phyloP scores from a whole-genome alignment of 441 rosid species.

The Pelargonium cotyledonis region DNA sequence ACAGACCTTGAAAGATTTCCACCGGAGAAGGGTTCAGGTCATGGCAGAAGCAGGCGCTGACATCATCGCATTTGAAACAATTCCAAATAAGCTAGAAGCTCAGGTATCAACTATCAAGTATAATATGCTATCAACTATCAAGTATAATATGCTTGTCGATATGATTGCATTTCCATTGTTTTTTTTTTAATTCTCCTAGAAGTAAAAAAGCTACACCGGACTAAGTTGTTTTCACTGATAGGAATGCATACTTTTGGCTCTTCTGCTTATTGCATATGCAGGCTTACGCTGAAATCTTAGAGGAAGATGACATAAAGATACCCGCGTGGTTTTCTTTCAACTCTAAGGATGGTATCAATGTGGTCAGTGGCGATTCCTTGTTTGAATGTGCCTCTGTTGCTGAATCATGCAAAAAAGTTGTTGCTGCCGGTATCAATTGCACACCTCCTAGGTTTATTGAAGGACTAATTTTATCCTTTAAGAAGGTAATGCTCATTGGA shows the following conservation, averaged over 20 bases:
- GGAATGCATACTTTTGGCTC: neutral
- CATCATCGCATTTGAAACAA: constrained; percentile 79
- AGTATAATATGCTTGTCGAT: constrained; percentile 11
- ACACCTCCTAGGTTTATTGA: constrained; percentile 81
- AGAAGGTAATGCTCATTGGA: constrained; percentile 37
- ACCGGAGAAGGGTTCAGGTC: constrained; percentile 66
- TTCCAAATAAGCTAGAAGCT: constrained; percentile 90
- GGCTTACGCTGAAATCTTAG: constrained; percentile 73
- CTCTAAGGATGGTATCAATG: constrained; percentile 75
- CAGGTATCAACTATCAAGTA: constrained; percentile 40
- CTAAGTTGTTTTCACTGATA: too few relatives aligned
- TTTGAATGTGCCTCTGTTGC: constrained; percentile 62
- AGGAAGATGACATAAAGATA: constrained; percentile 54
- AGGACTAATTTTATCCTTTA: constrained; percentile 44
- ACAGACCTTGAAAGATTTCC: constrained; percentile 62
- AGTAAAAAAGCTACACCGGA: too few relatives aligned
- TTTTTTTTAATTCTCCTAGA: neutral
- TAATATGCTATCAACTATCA: too few relatives aligned
- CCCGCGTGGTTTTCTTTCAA: constrained; percentile 89
- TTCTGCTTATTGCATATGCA: constrained; percentile 14
- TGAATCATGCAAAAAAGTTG: constrained; percentile 56
- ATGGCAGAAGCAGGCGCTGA: constrained; percentile 68
- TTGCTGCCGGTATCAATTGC: constrained; percentile 88
- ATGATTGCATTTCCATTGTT: constrained; percentile 7
- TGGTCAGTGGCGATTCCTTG: constrained; percentile 75